Evolutionary conservation across 257 asterid genomes (phyloP).

Genomic region (Solanum paucissectum): DNA sequence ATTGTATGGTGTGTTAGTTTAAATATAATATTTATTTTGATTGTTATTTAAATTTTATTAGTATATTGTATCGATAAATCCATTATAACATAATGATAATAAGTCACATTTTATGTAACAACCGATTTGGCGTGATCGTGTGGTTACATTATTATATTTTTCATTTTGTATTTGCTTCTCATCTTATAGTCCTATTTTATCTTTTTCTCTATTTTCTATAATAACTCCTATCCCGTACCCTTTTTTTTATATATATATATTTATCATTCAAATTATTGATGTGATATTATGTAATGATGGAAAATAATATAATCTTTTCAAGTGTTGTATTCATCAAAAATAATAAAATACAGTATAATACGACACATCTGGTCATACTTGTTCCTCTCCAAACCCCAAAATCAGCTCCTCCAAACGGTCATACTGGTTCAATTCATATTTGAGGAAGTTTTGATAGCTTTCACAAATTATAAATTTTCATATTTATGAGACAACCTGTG

Average conservation of each 20-base stretch:
- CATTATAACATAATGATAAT: neutral
- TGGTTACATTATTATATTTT: neutral
- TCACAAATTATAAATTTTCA: neutral
- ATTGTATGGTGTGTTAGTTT: neutral
- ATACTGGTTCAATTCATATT: neutral
- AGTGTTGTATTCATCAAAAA: too few relatives aligned
- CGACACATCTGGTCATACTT: neutral
- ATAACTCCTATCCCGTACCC: neutral
- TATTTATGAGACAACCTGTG: neutral
- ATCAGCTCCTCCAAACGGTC: neutral
- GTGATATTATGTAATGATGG: fast-evolving
- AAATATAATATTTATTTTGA: too few relatives aligned
- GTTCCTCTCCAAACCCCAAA: neutral
- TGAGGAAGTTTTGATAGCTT: neutral
- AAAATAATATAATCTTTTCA: neutral
- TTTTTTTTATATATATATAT: neutral
- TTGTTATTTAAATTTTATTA: neutral
- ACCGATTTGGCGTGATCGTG: neutral
- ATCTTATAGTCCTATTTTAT: neutral
- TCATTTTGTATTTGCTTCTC: neutral
- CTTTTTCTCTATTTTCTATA: neutral
- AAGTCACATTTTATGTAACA: neutral
- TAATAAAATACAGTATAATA: neutral
- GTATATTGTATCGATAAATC: neutral
- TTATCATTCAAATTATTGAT: neutral